phyloP scores from a whole-genome alignment of 495 filamentous ascomycete genomes.

The Geopyxis carbonaria region DNA sequence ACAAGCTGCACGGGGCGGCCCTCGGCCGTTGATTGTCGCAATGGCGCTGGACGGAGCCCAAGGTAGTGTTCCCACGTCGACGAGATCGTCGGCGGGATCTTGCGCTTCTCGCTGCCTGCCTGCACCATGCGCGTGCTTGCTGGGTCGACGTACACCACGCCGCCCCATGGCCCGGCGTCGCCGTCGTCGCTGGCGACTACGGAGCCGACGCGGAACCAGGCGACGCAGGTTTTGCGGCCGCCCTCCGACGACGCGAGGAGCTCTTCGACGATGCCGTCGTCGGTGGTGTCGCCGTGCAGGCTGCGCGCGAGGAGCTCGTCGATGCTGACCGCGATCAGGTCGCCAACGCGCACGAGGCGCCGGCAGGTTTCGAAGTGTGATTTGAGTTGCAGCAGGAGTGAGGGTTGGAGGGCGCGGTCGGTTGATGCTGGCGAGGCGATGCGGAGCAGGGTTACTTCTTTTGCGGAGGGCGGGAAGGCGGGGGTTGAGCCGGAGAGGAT shows the following conservation, averaged over 20 bases:
- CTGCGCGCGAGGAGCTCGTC: slow-evolving; percentile 65
- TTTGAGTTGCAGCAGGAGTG: slow-evolving; percentile 68
- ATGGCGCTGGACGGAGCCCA: slow-evolving; percentile 44
- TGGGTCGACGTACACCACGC: slow-evolving; percentile 66
- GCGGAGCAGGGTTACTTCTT: slow-evolving; percentile 80
- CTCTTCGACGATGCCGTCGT: slow-evolving; percentile 52
- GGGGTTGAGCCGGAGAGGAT: slow-evolving; percentile 32
- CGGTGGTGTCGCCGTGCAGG: slow-evolving; percentile 41
- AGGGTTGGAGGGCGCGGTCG: slow-evolving; percentile 65
- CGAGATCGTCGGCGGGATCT: slow-evolving; percentile 51
- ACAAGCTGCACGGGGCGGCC: slow-evolving; percentile 29
- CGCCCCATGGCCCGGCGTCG: slow-evolving; percentile 49
- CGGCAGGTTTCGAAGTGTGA: slow-evolving; percentile 64
- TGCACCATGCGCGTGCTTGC: slow-evolving; percentile 72
- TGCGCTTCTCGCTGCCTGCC: slow-evolving; percentile 62
- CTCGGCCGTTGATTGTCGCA: slow-evolving; percentile 30
- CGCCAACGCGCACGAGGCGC: slow-evolving; percentile 64
- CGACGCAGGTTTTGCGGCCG: slow-evolving; percentile 42
- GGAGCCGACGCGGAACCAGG: slow-evolving; percentile 77
- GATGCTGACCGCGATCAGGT: slow-evolving; percentile 70
- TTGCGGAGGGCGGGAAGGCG: slow-evolving; percentile 64
- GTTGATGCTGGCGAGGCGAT: slow-evolving; percentile 75
- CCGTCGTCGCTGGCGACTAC: slow-evolving; percentile 34
- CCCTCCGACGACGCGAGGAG: slow-evolving; percentile 30
- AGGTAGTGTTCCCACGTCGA: slow-evolving; percentile 81